Evolutionary conservation across 164 flowering plant species (phyloP).

Genomic region (Taxillus chinensis): DNA sequence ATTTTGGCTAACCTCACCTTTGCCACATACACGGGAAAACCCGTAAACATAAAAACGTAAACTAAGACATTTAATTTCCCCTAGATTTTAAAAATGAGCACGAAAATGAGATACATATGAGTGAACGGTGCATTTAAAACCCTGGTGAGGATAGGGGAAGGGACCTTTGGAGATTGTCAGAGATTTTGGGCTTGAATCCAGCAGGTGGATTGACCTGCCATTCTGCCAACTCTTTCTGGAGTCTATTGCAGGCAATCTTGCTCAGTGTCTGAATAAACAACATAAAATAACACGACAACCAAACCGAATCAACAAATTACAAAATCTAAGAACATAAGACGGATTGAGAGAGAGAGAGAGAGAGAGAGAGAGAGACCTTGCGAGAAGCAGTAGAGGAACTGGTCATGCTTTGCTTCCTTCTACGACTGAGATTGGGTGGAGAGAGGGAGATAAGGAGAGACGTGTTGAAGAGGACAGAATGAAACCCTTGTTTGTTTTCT

Average conservation of each 20-base stretch:
- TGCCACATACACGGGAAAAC: no score
- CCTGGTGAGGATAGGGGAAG: neutral
- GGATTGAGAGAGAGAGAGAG: neutral
- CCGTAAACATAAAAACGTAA: no score
- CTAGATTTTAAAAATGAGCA: no score
- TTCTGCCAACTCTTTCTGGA: constrained; percentile 84
- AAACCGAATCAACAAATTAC: neutral
- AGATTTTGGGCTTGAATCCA: constrained; percentile 73
- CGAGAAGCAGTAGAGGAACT: constrained; percentile 60
- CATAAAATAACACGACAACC: neutral
- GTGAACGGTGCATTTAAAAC: neutral
- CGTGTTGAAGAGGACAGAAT: neutral
- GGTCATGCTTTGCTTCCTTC: constrained; percentile 29
- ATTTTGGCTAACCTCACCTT: no score
- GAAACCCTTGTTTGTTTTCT: no score
- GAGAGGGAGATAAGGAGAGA: neutral
- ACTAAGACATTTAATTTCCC: no score
- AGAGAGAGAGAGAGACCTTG: constrained; percentile 34
- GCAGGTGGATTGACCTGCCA: constrained; percentile 90
- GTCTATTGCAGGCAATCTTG: constrained; percentile 77
- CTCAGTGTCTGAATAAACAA: constrained; percentile 40
- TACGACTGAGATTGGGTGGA: neutral
- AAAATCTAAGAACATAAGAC: neutral
- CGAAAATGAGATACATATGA: neutral
- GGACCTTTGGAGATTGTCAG: constrained; percentile 89